Evolutionary conservation across 768 basidiomycete species (phyloP), one percentile per base, ranked within the genome.

Genomic region (Cystobasidium ongulense): DNA sequence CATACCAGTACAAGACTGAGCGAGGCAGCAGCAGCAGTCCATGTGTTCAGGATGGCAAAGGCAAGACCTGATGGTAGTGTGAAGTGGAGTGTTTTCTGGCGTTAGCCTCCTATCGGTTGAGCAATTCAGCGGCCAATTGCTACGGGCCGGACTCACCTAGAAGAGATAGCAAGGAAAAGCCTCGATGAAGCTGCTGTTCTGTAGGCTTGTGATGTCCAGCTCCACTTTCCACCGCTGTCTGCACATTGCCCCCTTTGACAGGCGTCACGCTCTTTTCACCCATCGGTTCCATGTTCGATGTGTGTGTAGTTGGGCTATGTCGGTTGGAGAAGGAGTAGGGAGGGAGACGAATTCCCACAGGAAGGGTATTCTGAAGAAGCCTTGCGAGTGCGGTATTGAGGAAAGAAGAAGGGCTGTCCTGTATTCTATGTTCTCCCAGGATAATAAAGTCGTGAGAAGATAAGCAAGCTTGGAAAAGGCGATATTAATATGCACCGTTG

Each of bases 11-110:
- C 57, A 5, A 59, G 57, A 59, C 57, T 59, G 29, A 59, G 57
- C 5, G 57, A 59, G 25, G 63, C 63, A 39, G 46, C 50, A 64
- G 66, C 66, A 17, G 73, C 73, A 2, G 74, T 75, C 74, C 74
- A 75, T 21, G 52, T 35, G 38, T 75, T 75, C 36, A 75, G 38
- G 41, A 75, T 72, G 11, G 73, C 74, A 33, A 75, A 75, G 27
- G 74, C 74, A 33, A 75, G 73, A 1, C 74, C 53, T 38, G 35
- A n/a, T n/a, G n/a, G n/a, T n/a, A n/a, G n/a, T n/a, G 8, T 5
- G 31, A 11, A 2, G 33, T 5, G 57, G 33, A 29, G 23, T 10
- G 33, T 59, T 11, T n/a, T 39, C 46, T 4, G 21, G 15, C 15
- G 57, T 59, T 27, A 59, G 36, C 23, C 31, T 64, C 5, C 38